These are phyloP conservation scores for Colletotrichum cuscutae DNA, from an alignment of 2,329 filamentous ascomycete species.

Conservation along the genomic window DNA sequence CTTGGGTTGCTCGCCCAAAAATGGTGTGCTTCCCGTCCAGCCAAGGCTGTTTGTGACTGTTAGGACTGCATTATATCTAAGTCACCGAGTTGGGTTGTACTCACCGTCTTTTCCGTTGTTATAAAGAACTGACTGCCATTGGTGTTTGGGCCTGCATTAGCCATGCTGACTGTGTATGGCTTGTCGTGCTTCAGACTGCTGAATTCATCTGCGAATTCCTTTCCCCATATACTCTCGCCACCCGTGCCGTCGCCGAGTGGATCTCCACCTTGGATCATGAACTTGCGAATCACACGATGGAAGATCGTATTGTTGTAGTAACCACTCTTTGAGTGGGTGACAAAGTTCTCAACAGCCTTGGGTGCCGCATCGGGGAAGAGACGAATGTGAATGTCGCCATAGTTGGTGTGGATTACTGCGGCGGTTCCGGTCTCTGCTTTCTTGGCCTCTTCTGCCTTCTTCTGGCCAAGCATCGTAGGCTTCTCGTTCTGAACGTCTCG, in stretches of 20 bases:
- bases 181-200: constrained; percentile 92
- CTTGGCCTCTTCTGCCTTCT: constrained; percentile 68
- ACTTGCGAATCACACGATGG: constrained; percentile 95
- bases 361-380: constrained; percentile 94
- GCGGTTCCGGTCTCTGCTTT: constrained; percentile 78
- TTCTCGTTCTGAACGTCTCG: constrained; percentile 97
- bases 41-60: constrained; percentile 71
- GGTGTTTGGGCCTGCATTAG: constrained; percentile 93
- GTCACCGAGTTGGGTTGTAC: constrained; percentile 44
- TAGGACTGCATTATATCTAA: constrained; percentile 6
- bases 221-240: constrained; percentile 93
- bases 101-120: constrained; percentile 92
- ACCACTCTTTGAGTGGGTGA: constrained; percentile 86
- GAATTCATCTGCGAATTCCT: constrained; percentile 93
- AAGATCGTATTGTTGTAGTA: constrained; percentile 99
- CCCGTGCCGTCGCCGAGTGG: constrained; percentile 90
- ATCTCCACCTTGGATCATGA: constrained; percentile 95
- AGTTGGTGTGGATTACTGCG: constrained; percentile 90
- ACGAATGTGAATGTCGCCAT: constrained; percentile 92
- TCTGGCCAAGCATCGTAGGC: constrained; percentile 73
- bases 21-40: constrained; percentile 96
- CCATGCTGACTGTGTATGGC: constrained; percentile 97
- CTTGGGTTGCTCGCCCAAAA: constrained; percentile 90
- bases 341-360: constrained; percentile 96
- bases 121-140: constrained; percentile 99